Evolutionary conservation across 2,329 filamentous ascomycete genomes (phyloP).

Genomic region (Fusarium devonianum): DNA sequence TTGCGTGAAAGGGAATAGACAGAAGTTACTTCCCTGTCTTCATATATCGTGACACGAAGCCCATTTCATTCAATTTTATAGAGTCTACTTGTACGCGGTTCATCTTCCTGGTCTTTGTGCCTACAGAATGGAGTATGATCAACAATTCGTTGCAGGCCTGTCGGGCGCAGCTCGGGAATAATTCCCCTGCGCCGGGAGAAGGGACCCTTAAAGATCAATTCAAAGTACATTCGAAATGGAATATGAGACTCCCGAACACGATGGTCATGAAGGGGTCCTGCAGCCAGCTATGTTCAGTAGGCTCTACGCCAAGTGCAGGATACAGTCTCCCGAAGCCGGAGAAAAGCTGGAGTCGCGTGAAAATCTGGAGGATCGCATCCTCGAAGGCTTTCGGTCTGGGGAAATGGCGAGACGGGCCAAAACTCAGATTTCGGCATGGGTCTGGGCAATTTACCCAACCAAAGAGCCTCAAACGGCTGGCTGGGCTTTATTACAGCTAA

Average conservation of each 20-base stretch:
- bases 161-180: conserved; percentile 33
- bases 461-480: conserved; percentile 30
- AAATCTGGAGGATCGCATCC: conserved; percentile 27
- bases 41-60: too few species aligned
- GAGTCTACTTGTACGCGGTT: too few species aligned
- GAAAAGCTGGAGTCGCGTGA: conserved; percentile 17
- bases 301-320: too few species aligned
- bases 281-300: not conserved
- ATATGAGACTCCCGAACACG: too few species aligned
- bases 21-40: too few species aligned
- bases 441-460: conserved; percentile 39
- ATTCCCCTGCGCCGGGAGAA: conserved; percentile 23
- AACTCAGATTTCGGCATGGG: conserved; percentile 30
- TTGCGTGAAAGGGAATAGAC: too few species aligned
- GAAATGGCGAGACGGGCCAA: conserved; percentile 33
- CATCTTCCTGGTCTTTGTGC: conserved; percentile 28
- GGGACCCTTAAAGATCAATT: conserved; percentile 18
- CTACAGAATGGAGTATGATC: conserved; percentile 17
- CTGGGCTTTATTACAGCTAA: conserved; percentile 25
- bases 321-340: conserved; percentile 29
- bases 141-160: conserved; percentile 26
- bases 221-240: not conserved
- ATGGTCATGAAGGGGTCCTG: not conserved
- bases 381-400: conserved; percentile 36
- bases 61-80: too few species aligned